Conservation (phyloP, 768 basidiomycete genomes). For the Nevesoporus exiguus region DNA sequence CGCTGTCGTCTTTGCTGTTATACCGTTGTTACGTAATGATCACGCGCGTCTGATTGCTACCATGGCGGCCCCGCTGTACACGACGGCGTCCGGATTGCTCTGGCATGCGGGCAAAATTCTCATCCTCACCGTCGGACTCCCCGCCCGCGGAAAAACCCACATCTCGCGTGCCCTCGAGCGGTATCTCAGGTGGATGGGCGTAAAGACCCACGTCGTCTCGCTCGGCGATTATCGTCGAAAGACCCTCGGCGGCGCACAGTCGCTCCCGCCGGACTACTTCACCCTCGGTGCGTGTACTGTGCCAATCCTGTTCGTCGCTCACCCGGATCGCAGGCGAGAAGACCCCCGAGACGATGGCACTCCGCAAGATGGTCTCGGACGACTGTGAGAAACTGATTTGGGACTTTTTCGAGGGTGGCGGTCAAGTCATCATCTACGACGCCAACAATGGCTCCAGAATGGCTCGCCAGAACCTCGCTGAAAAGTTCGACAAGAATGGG, state of each 20-base stretch:
- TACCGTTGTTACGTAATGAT: slow-evolving; percentile 18
- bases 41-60: not conserved
- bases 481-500: slow-evolving; percentile 81
- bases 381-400: slow-evolving; percentile 89
- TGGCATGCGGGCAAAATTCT: slow-evolving; percentile 96
- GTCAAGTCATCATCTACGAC: slow-evolving; percentile 98
- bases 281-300: slow-evolving; percentile 52
- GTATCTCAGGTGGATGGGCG: slow-evolving; percentile 98
- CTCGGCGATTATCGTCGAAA: slow-evolving; percentile 93
- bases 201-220: slow-evolving; percentile 93
- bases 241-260: slow-evolving; percentile 82
- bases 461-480: slow-evolving; percentile 64
- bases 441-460: slow-evolving; percentile 87
- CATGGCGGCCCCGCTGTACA: slow-evolving; percentile 94
- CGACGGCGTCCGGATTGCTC: slow-evolving; percentile 81
- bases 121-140: slow-evolving; percentile 87
- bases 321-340: slow-evolving; percentile 57
- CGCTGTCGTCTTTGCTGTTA: not conserved
- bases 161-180: slow-evolving; percentile 93
- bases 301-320: not conserved
- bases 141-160: slow-evolving; percentile 95
- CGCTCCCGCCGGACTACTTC: slow-evolving; percentile 92
- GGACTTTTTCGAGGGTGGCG: slow-evolving; percentile 82
- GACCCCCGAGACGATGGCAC: slow-evolving; percentile 70
- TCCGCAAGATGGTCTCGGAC: slow-evolving; percentile 69